Conservation (phyloP, 2,329 filamentous ascomycete genomes). For the Cordyceps fumosorosea region DNA sequence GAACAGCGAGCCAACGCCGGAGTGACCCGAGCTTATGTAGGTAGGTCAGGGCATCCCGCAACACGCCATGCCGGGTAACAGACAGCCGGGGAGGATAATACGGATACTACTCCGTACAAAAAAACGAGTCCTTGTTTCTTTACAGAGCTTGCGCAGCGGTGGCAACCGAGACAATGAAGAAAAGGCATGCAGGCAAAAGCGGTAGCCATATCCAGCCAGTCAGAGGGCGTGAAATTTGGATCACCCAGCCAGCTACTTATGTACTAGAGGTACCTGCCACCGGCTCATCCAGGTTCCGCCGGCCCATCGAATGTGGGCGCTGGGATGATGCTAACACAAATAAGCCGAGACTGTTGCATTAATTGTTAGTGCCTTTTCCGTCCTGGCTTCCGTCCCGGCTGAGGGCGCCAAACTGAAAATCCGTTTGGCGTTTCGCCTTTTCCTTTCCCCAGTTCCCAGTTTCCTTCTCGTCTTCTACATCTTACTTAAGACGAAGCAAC, state of each 20-base stretch:
- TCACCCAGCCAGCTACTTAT: neutral
- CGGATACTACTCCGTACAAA: neutral
- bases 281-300: conserved; percentile 5
- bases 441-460: neutral
- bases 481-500: neutral
- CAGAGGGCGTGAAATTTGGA: conserved; percentile 5
- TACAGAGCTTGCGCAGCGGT: neutral
- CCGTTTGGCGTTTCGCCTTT: neutral
- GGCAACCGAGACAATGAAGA: neutral
- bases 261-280: neutral
- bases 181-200: neutral
- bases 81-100: neutral
- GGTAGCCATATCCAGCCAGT: neutral
- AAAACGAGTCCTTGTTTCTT: neutral
- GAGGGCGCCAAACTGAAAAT: neutral
- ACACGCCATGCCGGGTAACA: neutral
- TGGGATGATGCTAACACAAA: neutral
- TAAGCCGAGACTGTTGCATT: neutral
- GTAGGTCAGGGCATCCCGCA: neutral
- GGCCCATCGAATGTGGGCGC: neutral
- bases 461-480: neutral
- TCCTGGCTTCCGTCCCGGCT: neutral
- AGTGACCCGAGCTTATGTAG: neutral
- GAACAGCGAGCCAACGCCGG: conserved; percentile 5
- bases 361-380: neutral